A percentile compares a stretch with the other conserved stretches of the same genome.
phyloP scores from a whole-genome alignment of 2,329 filamentous ascomycete species.

The Aaosphaeria arxii region DNA sequence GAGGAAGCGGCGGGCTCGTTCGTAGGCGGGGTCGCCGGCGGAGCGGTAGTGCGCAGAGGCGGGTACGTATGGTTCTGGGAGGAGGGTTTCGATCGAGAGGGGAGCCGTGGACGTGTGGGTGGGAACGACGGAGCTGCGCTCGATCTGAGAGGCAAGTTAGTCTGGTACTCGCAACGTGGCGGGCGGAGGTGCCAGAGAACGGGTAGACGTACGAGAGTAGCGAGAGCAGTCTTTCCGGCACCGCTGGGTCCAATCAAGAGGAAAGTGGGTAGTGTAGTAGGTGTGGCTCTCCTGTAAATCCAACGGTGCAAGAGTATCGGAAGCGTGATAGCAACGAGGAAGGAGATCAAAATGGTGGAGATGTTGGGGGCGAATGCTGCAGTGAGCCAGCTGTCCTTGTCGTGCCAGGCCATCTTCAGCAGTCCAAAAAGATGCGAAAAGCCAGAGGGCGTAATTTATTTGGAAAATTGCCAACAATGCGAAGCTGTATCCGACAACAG shows the following conservation, averaged over 20 bases:
- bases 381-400: constrained; percentile 44
- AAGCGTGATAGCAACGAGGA: constrained; percentile 67
- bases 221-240: constrained; percentile 81
- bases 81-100: constrained; percentile 58
- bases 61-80: constrained; percentile 54
- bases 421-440: not conserved
- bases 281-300: constrained; percentile 66
- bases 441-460: not conserved
- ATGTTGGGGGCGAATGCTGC: constrained; percentile 45
- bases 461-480: too few species aligned
- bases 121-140: constrained; percentile 53
- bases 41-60: constrained; percentile 64
- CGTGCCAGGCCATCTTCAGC: constrained; percentile 34
- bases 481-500: too few species aligned
- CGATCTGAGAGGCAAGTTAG: constrained; percentile 35
- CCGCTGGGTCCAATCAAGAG: constrained; percentile 78
- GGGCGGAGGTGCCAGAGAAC: not conserved
- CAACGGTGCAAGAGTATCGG: constrained; percentile 76
- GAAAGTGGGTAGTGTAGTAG: constrained; percentile 70
- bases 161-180: not conserved
- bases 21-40: constrained; percentile 58
- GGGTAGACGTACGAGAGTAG: constrained; percentile 62
- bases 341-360: constrained; percentile 61
- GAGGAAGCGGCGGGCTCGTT: constrained; percentile 62
- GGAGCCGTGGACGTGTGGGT: constrained; percentile 51